Evolutionary conservation across 1,284 basidiomycete genomes (phyloP).

Genomic region (Papiliotrema terrestris): DNA sequence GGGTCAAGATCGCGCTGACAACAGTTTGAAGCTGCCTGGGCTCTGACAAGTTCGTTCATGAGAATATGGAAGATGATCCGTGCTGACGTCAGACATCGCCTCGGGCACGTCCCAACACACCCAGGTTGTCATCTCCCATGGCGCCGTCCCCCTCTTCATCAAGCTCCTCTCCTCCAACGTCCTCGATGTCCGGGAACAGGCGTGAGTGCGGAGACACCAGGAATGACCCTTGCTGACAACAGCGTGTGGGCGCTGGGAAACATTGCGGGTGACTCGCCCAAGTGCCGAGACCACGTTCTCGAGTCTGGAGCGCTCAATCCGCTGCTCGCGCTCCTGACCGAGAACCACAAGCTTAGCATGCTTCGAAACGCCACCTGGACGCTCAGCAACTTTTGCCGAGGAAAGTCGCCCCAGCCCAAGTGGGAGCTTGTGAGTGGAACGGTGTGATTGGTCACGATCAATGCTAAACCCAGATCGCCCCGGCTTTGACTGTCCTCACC

Average conservation of each 20-base stretch:
- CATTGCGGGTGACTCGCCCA: constrained; percentile 92
- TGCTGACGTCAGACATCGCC: constrained; percentile 65
- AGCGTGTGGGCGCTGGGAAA: constrained; percentile 91
- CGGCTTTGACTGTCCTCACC: constrained; percentile 90
- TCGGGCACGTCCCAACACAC: constrained; percentile 99
- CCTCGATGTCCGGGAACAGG: constrained; percentile 91
- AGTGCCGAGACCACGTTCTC: constrained; percentile 81
- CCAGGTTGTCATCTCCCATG: constrained; percentile 91
- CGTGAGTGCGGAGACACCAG: constrained; percentile 44
- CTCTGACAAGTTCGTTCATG: constrained; percentile 68
- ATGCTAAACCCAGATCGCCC: constrained; percentile 72
- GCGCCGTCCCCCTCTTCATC: constrained; percentile 97
- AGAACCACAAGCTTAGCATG: constrained; percentile 91
- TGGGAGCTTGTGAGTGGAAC: constrained; percentile 73
- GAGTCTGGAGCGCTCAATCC: constrained; percentile 55
- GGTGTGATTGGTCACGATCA: background rate
- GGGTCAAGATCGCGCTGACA: background rate
- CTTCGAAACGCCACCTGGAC: constrained; percentile 97
- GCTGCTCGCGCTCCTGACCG: constrained; percentile 52
- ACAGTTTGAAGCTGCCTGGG: constrained; percentile 99
- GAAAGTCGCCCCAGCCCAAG: constrained; percentile 91
- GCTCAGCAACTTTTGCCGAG: constrained; percentile 94
- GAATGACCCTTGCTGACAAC: constrained; percentile 5
- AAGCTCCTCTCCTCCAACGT: constrained; percentile 79
- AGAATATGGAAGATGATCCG: background rate